phyloP scores from a whole-genome alignment of 768 basidiomycete genomes.

The Trametes meyenii region DNA sequence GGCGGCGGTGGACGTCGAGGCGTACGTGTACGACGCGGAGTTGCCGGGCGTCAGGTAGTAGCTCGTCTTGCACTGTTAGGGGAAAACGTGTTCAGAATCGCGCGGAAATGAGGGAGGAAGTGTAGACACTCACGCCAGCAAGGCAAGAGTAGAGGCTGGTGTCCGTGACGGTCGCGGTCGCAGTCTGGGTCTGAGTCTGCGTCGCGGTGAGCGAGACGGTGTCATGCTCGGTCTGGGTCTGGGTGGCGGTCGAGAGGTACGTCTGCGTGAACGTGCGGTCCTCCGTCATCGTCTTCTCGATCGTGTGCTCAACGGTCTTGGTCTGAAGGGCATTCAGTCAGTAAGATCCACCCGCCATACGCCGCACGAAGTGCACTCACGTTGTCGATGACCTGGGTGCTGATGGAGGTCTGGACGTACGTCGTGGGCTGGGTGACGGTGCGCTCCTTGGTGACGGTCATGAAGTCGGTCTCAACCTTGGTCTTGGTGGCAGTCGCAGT shows the following conservation, averaged over 20 bases:
- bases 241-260: slow-evolving; percentile 48
- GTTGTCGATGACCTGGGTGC: slow-evolving; percentile 60
- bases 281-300: slow-evolving; percentile 55
- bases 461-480: slow-evolving; percentile 42
- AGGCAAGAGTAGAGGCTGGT: slow-evolving; percentile 33
- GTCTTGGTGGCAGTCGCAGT: slow-evolving; percentile 60
- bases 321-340: slow-evolving; percentile 41
- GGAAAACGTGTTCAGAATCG: background rate
- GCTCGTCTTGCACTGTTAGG: slow-evolving; percentile 57
- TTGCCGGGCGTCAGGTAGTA: slow-evolving; percentile 57
- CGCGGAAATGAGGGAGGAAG: background rate
- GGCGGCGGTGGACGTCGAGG: slow-evolving; percentile 23
- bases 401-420: slow-evolving; percentile 52
- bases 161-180: slow-evolving; percentile 44
- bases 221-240: slow-evolving; percentile 46
- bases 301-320: slow-evolving; percentile 57
- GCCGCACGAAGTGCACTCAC: slow-evolving; percentile 34
- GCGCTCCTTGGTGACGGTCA: slow-evolving; percentile 55
- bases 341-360: no score
- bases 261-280: slow-evolving; percentile 53
- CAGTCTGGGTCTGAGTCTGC: slow-evolving; percentile 50
- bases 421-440: slow-evolving; percentile 62
- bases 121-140: slow-evolving; percentile 15
- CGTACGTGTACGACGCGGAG: slow-evolving; percentile 50
- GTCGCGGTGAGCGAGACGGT: slow-evolving; percentile 45